Evolutionary conservation across 345 rosid species (phyloP).

Genomic region (Rhodamnia rubescens): DNA sequence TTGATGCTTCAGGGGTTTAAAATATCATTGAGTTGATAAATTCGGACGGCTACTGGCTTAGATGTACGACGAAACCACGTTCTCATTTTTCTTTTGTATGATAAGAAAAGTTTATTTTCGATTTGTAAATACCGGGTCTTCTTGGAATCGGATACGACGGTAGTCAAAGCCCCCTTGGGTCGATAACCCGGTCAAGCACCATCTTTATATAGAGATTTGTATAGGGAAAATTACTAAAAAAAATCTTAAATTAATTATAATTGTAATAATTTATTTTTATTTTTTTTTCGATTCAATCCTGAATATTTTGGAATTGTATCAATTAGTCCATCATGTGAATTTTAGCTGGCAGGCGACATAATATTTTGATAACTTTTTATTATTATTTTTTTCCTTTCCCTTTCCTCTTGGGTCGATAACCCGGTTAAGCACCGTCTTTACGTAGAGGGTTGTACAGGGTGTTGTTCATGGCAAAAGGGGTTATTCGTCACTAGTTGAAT

Average conservation of each 20-base stretch:
- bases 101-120: neutral
- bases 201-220: too few species aligned
- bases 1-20: neutral
- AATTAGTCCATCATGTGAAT: too few species aligned
- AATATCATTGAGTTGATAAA: neutral
- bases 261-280: too few species aligned
- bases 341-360: too few species aligned
- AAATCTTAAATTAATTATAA: too few species aligned
- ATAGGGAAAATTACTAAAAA: too few species aligned
- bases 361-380: too few species aligned
- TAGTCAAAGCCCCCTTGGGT: neutral
- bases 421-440: neutral
- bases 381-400: too few species aligned
- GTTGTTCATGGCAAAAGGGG: neutral
- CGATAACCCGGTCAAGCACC: neutral
- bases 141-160: neutral
- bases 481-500: neutral
- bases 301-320: too few species aligned
- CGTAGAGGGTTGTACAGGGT: too few species aligned
- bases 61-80: neutral
- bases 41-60: neutral
- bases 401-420: neutral
- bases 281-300: too few species aligned
- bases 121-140: neutral
- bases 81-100: neutral